phyloP scores from a whole-genome alignment of 176 grass and related monocot genomes.

The Tillandsia leiboldiana region DNA sequence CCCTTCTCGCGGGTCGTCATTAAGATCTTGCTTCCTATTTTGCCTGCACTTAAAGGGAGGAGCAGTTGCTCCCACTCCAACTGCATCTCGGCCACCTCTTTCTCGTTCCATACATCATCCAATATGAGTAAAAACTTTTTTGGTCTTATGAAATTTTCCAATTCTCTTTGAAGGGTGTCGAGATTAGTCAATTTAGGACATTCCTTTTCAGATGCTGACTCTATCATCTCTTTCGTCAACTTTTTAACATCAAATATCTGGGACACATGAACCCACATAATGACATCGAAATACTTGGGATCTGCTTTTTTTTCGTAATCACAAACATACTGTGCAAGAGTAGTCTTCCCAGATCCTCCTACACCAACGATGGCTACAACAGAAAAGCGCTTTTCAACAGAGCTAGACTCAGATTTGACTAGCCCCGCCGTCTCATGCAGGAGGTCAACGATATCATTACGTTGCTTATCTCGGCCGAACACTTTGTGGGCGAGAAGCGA shows the following conservation, averaged over 20 bases:
- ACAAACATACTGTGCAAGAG: conserved; percentile 29
- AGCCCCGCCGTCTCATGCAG: background rate
- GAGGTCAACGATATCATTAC: background rate
- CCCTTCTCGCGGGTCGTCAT: no score
- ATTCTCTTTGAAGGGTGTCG: background rate
- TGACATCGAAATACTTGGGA: background rate
- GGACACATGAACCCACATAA: conserved; percentile 26
- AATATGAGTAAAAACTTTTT: no score
- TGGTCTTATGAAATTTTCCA: no score
- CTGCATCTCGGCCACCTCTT: no score
- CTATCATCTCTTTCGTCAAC: conserved; percentile 3
- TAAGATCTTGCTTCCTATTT: no score
- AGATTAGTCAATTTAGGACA: background rate
- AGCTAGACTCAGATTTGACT: background rate
- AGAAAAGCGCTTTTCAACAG: no score
- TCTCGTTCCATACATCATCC: no score
- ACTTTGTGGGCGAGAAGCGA: background rate
- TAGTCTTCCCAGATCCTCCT: conserved; percentile 31
- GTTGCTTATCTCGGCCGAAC: background rate
- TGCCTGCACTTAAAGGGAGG: no score
- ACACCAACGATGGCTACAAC: conserved; percentile 26
- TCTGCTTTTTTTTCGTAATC: background rate
- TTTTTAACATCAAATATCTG: conserved; percentile 6
- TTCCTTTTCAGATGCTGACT: background rate
- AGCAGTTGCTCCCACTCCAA: no score